phyloP scores from a whole-genome alignment of 768 basidiomycete genomes.

The Amanita thiersii region DNA sequence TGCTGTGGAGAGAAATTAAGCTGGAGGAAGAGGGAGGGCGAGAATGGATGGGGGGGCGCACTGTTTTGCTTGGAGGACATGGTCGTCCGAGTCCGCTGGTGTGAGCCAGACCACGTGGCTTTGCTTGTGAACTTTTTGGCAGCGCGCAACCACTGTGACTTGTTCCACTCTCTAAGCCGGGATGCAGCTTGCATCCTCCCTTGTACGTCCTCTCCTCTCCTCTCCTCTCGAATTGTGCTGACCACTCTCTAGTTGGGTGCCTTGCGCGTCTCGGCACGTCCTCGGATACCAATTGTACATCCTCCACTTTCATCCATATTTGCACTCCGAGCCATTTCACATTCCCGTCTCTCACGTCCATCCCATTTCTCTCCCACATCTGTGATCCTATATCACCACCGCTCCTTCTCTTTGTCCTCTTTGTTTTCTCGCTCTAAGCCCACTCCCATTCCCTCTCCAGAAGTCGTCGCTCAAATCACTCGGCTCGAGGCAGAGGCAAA shows the following conservation, averaged over 20 bases:
- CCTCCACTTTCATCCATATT: no score
- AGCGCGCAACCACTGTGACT: no score
- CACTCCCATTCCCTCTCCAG: conserved; percentile 45
- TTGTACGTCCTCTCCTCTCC: no score
- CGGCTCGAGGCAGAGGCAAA: conserved; percentile 74
- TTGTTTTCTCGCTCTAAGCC: conserved; percentile 41
- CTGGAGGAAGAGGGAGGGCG: no score
- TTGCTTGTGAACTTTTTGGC: conserved; percentile 1
- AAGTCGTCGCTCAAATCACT: conserved; percentile 62
- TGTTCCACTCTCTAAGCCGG: no score
- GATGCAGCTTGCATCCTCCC: no score
- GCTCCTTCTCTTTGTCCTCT: conserved; percentile 32
- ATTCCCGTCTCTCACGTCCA: conserved; percentile 4
- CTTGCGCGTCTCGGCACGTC: no score
- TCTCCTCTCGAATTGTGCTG: no score
- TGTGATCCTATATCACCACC: not conserved
- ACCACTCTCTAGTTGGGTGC: no score
- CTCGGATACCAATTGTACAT: conserved; percentile 8
- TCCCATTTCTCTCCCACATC: not conserved
- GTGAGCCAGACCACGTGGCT: not conserved
- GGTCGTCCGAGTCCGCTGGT: no score
- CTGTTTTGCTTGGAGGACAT: conserved; percentile 36
- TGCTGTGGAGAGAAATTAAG: no score
- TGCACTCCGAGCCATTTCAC: conserved; percentile 1
- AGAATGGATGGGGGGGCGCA: conserved; percentile 7